A percentile compares a stretch with the other conserved stretches of the same genome.
These are phyloP conservation scores for Penicillium cataractarum DNA, from an alignment of 495 filamentous ascomycete genomes.

Conservation along the genomic window DNA sequence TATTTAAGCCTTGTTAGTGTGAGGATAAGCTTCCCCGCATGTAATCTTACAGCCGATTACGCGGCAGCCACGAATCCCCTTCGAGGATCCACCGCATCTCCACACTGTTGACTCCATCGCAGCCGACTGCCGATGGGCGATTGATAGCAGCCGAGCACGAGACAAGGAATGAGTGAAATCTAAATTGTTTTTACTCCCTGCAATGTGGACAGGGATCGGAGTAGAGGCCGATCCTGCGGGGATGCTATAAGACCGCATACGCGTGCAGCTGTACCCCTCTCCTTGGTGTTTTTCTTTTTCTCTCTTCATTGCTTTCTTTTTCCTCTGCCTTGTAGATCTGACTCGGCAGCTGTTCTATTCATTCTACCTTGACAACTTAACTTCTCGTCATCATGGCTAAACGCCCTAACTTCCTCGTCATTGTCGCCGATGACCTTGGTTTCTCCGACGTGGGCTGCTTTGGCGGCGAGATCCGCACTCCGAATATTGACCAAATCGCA, in stretches of 20 bases:
- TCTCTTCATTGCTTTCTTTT: conserved; percentile 2
- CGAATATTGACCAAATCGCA: conserved; percentile 62
- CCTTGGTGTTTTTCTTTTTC: neutral
- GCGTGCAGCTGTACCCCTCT: conserved; percentile 9
- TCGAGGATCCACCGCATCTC: neutral
- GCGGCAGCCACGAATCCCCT: neutral
- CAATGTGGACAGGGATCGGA: conserved; percentile 3
- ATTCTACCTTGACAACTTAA: no score
- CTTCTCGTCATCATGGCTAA: conserved; percentile 29
- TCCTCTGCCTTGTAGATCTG: neutral
- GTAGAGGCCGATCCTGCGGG: neutral
- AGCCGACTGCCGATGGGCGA: conserved; percentile 24
- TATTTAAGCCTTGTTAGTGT: neutral
- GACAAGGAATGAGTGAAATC: no score
- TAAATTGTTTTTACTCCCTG: no score
- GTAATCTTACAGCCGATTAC: conserved; percentile 20
- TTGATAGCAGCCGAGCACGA: conserved; percentile 25
- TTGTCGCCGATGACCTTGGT: conserved; percentile 65
- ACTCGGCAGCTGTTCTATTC: neutral
- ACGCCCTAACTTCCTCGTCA: conserved; percentile 65
- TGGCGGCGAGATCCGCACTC: conserved; percentile 65
- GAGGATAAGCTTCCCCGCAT: conserved; percentile 23
- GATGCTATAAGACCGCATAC: conserved; percentile 15
- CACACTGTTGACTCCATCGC: neutral
- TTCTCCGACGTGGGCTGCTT: conserved; percentile 66